Evolutionary conservation across 257 asterid genomes (phyloP).

Genomic region (Salvia miltiorrhiza): DNA sequence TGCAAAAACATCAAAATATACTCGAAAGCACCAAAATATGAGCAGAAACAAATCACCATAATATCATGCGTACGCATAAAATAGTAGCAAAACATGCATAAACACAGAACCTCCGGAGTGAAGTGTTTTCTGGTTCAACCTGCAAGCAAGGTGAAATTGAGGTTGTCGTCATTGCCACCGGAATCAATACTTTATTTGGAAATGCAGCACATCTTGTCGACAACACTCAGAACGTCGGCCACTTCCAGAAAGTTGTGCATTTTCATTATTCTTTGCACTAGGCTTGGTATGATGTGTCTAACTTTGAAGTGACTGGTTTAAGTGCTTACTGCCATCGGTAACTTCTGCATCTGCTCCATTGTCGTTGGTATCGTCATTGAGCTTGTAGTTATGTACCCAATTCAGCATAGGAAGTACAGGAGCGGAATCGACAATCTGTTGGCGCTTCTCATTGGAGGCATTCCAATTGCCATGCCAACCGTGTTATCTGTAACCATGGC

Average conservation of each 20-base stretch:
- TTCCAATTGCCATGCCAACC: conserved; percentile 92
- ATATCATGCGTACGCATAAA: too few relatives aligned
- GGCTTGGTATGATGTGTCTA: neutral
- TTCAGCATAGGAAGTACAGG: conserved; percentile 62
- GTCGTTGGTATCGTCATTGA: conserved; percentile 63
- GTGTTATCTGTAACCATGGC: conserved; percentile 90
- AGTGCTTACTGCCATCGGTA: conserved; percentile 79
- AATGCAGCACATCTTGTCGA: conserved; percentile 92
- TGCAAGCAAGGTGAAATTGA: conserved; percentile 90
- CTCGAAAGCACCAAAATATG: too few relatives aligned
- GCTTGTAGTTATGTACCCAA: conserved; percentile 69
- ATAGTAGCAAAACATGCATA: too few relatives aligned
- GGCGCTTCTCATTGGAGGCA: conserved; percentile 82
- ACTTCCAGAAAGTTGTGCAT: conserved; percentile 65
- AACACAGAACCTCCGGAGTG: conserved; percentile 49
- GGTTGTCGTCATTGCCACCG: conserved; percentile 81
- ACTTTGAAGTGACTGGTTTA: conserved; percentile 1
- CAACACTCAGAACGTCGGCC: conserved; percentile 73
- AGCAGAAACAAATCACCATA: too few relatives aligned
- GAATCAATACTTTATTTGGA: conserved; percentile 80
- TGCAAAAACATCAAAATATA: too few relatives aligned
- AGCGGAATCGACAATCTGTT: conserved; percentile 69
- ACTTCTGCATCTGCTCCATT: conserved; percentile 76
- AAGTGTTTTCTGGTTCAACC: conserved; percentile 80
- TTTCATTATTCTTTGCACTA: neutral